Conservation (phyloP, 345 rosid genomes). For the Ailanthus altissimus region DNA sequence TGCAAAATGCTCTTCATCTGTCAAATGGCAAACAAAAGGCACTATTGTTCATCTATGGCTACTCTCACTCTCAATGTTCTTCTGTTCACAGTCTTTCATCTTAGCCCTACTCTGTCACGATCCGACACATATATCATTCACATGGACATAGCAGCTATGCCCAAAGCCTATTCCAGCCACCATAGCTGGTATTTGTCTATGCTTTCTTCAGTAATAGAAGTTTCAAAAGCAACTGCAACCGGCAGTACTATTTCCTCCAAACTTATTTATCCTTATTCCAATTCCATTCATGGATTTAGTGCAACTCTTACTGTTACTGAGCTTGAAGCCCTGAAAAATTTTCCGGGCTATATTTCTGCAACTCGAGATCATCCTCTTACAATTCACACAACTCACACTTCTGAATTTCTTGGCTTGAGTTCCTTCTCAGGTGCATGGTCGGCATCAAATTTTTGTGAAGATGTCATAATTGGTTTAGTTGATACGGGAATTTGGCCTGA, state of each 20-base stretch:
- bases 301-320: constrained; percentile 25
- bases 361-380: constrained; percentile 31
- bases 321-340: constrained; percentile 30
- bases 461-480: constrained; percentile 42
- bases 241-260: constrained; percentile 10
- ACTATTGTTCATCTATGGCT: constrained; percentile 29
- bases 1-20: not conserved
- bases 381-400: constrained; percentile 45
- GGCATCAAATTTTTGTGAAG: constrained; percentile 34
- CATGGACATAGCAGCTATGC: constrained; percentile 41
- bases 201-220: constrained; percentile 26
- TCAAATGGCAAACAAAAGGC: not conserved
- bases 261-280: constrained; percentile 22
- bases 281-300: constrained; percentile 32
- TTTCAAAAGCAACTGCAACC: not conserved
- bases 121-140: constrained; percentile 34
- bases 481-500: constrained; percentile 60
- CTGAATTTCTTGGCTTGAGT: constrained; percentile 41
- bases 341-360: constrained; percentile 31
- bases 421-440: constrained; percentile 32
- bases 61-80: constrained; percentile 9
- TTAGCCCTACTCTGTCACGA: constrained; percentile 10
- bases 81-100: constrained; percentile 23
- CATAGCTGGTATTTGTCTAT: constrained; percentile 38
- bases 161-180: constrained; percentile 28